phyloP scores from a whole-genome alignment of 306 rosid species.

The Quercus agrifolia region DNA sequence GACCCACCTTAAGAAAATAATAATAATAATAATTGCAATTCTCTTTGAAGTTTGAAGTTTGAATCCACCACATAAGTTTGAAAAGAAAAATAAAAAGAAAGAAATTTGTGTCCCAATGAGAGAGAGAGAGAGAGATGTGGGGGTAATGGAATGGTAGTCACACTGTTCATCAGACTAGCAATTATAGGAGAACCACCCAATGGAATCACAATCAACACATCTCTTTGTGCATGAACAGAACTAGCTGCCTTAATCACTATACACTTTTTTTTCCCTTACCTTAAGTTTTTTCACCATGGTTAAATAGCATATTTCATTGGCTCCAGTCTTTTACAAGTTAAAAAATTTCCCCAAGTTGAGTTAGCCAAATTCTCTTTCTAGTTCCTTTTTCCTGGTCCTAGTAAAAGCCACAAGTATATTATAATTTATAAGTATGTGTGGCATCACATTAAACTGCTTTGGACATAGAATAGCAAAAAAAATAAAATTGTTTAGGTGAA shows the following conservation, averaged over 20 bases:
- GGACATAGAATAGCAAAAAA: background rate
- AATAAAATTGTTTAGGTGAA: background rate
- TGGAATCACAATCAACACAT: background rate
- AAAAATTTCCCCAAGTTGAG: background rate
- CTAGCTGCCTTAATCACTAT: background rate
- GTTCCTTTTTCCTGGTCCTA: background rate
- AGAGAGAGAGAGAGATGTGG: conserved; percentile 3
- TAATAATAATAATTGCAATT: conserved; percentile 12
- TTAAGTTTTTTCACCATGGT: background rate
- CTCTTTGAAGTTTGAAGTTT: conserved; percentile 55
- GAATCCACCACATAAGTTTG: conserved; percentile 36
- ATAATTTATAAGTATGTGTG: background rate
- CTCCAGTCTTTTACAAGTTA: background rate
- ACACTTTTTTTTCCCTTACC: background rate
- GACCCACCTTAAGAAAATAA: conserved; percentile 39
- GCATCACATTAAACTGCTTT: conserved; percentile 5
- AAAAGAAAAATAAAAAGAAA: conserved; percentile 1
- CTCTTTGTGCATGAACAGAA: conserved; percentile 11
- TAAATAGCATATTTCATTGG: background rate
- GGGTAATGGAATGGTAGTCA: conserved; percentile 30
- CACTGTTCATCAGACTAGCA: conserved; percentile 27
- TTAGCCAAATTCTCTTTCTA: background rate
- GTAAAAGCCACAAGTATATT: background rate
- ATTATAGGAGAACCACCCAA: background rate
- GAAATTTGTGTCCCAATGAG: background rate